These are phyloP conservation scores for Wickerhamomyces rabaulensis DNA, from an alignment of 805 yeast species.

Conservation along the genomic window DNA sequence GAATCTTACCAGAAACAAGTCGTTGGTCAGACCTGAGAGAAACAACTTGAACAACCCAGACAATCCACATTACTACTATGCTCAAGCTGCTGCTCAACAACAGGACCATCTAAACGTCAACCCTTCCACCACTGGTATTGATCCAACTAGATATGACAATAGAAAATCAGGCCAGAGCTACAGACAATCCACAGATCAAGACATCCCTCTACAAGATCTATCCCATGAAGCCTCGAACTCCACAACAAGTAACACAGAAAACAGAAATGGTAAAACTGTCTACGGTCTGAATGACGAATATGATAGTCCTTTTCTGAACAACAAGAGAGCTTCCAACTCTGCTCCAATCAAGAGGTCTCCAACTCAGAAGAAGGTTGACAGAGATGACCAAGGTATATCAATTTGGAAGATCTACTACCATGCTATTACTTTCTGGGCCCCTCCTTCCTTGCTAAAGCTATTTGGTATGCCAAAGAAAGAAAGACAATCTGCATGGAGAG, in stretches of 20 bases:
- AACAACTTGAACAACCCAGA: constrained; percentile 54
- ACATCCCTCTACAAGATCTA: constrained; percentile 18
- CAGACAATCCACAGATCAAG: constrained; percentile 13
- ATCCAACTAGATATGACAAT: constrained; percentile 35
- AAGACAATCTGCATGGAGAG: constrained; percentile 96
- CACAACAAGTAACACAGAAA: background rate
- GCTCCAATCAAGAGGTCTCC: constrained; percentile 1
- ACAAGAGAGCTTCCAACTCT: constrained; percentile 1
- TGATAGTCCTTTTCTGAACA: constrained; percentile 20
- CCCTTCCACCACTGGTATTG: constrained; percentile 70
- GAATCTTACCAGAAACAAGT: constrained; percentile 42
- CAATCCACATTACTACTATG: constrained; percentile 74
- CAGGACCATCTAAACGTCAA: constrained; percentile 55
- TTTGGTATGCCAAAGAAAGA: constrained; percentile 77
- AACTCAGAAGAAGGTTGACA: background rate
- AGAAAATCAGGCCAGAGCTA: constrained; percentile 12
- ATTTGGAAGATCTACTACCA: constrained; percentile 84
- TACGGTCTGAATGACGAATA: constrained; percentile 61
- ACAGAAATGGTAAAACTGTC: constrained; percentile 42
- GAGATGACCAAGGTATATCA: constrained; percentile 22
- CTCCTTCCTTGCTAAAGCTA: constrained; percentile 60
- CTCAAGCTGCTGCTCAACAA: constrained; percentile 66
- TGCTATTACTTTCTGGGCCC: constrained; percentile 87
- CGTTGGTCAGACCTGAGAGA: constrained; percentile 84
- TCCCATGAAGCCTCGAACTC: constrained; percentile 6